Evolutionary conservation across 2,329 filamentous ascomycete genomes (phyloP).

Genomic region (Xylaria sp.): DNA sequence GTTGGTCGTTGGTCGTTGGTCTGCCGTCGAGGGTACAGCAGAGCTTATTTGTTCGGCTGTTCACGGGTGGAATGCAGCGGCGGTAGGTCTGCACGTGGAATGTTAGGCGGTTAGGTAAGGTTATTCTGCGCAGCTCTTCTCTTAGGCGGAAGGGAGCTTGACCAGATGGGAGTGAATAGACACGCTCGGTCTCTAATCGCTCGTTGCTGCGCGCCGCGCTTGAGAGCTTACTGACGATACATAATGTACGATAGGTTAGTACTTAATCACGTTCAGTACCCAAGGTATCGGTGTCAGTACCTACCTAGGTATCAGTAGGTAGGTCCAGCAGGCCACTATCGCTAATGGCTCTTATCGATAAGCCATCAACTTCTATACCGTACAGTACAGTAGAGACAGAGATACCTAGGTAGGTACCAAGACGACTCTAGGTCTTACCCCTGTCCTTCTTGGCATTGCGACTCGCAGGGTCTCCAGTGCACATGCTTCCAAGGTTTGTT

Average conservation of each 20-base stretch:
- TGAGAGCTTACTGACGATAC: slow-evolving; percentile 17
- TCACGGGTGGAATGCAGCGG: neutral
- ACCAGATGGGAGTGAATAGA: slow-evolving; percentile 6
- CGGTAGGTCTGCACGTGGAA: neutral
- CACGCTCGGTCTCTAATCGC: neutral
- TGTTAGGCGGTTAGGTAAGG: neutral
- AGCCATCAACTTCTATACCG: neutral
- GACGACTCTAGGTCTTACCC: too few species aligned
- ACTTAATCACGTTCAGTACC: too few species aligned
- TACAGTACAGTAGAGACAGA: too few species aligned
- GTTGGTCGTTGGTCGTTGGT: neutral
- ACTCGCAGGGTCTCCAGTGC: neutral
- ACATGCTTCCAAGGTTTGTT: neutral
- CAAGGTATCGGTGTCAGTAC: too few species aligned
- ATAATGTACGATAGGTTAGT: neutral
- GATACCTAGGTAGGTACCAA: too few species aligned
- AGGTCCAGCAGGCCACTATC: neutral
- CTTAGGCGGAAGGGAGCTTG: neutral
- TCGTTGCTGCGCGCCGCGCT: slow-evolving; percentile 21
- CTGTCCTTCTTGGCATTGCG: neutral
- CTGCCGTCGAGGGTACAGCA: neutral
- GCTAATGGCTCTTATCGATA: slow-evolving; percentile 18
- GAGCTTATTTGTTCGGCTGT: neutral
- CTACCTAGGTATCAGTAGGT: neutral
- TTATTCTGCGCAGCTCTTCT: neutral